Percentiles rank a stretch among this genome's conserved stretches.
Conservation (phyloP, 768 basidiomycete species). For the Postia placenta region DNA sequence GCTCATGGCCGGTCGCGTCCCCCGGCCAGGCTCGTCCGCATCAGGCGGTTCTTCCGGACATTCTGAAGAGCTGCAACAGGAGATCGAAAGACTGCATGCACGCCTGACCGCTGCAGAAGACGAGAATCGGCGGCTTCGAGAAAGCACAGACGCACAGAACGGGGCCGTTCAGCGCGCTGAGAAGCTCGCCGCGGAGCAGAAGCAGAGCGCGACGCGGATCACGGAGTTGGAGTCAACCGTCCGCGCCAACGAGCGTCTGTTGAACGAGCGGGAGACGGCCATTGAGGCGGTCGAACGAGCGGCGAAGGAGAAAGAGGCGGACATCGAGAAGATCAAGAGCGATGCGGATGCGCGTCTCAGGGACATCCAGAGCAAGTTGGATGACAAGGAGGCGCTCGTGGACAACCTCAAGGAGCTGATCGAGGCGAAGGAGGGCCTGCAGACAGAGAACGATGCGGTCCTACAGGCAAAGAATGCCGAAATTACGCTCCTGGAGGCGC, state of each 20-base stretch:
- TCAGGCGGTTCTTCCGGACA: constrained; percentile 25
- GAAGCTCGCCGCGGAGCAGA: constrained; percentile 36
- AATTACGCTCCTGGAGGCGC: constrained; percentile 46
- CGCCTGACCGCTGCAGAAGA: constrained; percentile 59
- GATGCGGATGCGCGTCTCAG: constrained; percentile 37
- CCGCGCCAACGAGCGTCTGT: constrained; percentile 33
- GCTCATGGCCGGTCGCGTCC: constrained; percentile 31
- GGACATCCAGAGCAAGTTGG: constrained; percentile 40
- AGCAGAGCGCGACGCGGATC: constrained; percentile 34
- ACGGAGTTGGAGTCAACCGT: constrained; percentile 38
- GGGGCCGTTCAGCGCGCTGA: constrained; percentile 15
- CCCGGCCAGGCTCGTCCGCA: constrained; percentile 28
- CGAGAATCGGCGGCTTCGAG: constrained; percentile 59
- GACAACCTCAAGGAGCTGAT: constrained; percentile 47
- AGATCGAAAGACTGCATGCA: constrained; percentile 36
- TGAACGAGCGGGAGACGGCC: constrained; percentile 39
- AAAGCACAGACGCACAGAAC: constrained; percentile 12
- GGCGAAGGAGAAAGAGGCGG: constrained; percentile 29
- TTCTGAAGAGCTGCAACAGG: constrained; percentile 28
- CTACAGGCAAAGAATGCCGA: constrained; percentile 56
- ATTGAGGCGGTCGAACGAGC: constrained; percentile 43
- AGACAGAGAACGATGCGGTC: constrained; percentile 42
- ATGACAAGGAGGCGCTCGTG: constrained; percentile 37
- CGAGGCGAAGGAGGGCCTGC: constrained; percentile 42
- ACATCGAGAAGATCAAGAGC: constrained; percentile 40